Base-by-base conservation (phyloP, 2,329 filamentous ascomycete species). In the Epichloe uncinata region DNA sequence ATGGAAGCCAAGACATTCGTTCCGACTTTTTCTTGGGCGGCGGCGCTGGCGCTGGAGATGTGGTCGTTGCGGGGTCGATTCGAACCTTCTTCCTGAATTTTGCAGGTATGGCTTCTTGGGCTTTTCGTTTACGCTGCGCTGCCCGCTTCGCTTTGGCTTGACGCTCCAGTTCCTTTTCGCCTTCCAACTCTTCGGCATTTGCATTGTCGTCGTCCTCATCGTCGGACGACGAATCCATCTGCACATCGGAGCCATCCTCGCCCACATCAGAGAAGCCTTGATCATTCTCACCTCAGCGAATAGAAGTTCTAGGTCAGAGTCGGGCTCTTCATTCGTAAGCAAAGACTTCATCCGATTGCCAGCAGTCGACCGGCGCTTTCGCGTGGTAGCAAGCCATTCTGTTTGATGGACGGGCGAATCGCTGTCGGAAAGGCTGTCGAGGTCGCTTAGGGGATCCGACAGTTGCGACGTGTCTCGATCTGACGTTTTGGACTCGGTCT, bases 111-210 rank as follows among this genome's bases (percentile, higher is more conserved):
- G 80, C 82, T 53, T 89, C 82, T 59, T 86, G 81, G 1, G 84
- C 80, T 61, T 91, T 94, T 56, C 88, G 81, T 68, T 95, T 95
- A 64, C 87, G 71, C 47, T 74, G 87, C 3, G 77, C 79, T 51
- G 75, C 67, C 58, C 73, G 78, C 58, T 84, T 84, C 52, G 78
- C 80, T 57, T 81, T 82, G 51, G 84, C 87, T 58, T 85, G 79
- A 55, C 79, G 83, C 67, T 93, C 82, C 49, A 98, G 66, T 66
- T 95, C 88, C 59, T 83, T 85, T 68, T 98, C 93, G 35, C 93
- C 93, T 50, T 87, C 86, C 4, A 93, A 66, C 41, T 95, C 87
- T 56, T 93, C 76, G 30, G 62, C 64, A 49, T 66, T 68, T 37
- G 69, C 66, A 52, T 84, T 73, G 22, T 59, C 56, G 51, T 88